phyloP scores from a whole-genome alignment of 768 basidiomycete species.

The Termitomyces sp. region DNA sequence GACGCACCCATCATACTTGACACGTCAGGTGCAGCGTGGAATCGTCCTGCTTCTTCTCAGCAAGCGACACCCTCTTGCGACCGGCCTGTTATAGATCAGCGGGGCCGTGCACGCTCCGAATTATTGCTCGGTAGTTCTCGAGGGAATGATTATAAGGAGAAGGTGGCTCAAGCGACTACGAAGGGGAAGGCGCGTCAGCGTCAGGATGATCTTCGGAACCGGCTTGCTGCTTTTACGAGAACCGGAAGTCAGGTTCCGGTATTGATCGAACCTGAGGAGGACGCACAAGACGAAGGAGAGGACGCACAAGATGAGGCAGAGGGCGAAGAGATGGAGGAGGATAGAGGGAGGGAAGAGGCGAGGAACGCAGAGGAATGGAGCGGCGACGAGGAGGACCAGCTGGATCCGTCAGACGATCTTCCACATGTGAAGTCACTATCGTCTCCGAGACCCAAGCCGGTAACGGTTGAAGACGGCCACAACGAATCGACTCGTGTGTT shows the following conservation, averaged over 20 bases:
- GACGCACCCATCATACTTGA: constrained; percentile 34
- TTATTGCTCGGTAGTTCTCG: not conserved
- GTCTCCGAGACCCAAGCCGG: not conserved
- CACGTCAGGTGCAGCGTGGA: constrained; percentile 51
- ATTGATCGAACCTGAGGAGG: constrained; percentile 14
- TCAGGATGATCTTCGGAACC: constrained; percentile 38
- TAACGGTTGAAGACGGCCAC: not conserved
- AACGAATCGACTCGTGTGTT: constrained; percentile 3
- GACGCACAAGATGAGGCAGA: constrained; percentile 19
- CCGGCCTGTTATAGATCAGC: not conserved
- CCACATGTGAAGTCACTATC: not conserved
- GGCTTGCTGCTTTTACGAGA: constrained; percentile 52
- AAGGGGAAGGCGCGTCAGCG: not conserved
- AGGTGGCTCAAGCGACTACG: not conserved
- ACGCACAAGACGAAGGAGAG: constrained; percentile 20
- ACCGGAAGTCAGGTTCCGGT: constrained; percentile 34
- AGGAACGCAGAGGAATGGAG: not conserved
- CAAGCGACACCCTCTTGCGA: not conserved
- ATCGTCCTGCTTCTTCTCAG: constrained; percentile 3
- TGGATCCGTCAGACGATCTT: not conserved
- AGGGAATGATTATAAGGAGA: not conserved
- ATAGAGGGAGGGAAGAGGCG: constrained; percentile 10
- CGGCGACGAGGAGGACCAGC: not conserved
- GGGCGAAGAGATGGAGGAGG: constrained; percentile 21
- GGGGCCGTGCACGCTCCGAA: not conserved